A percentile compares a stretch with the other conserved stretches of the same genome.
These are phyloP conservation scores for Cyanidioschyzon merolae DNA, from an alignment of 23 red algal species.

Conservation along the genomic window DNA sequence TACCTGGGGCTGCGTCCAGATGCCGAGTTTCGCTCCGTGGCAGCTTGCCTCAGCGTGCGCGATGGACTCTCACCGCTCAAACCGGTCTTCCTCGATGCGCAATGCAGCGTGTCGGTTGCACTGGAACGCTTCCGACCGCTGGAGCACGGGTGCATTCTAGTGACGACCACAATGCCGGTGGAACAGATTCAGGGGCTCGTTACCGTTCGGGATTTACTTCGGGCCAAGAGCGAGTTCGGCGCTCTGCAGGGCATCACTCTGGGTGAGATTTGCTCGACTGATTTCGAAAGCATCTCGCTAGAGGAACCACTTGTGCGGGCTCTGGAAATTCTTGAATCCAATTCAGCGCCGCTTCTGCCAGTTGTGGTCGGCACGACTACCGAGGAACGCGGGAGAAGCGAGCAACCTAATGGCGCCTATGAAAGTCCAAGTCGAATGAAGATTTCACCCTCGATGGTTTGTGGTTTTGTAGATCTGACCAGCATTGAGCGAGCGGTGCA, in stretches of 20 bases:
- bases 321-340: background rate
- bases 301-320: background rate
- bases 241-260: background rate
- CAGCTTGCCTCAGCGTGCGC: background rate
- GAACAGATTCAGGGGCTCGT: background rate
- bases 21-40: background rate
- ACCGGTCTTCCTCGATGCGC: background rate
- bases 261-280: background rate
- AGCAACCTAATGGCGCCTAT: background rate
- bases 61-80: background rate
- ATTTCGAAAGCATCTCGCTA: background rate
- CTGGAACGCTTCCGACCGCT: background rate
- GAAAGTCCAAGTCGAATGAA: background rate
- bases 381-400: background rate
- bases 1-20: conserved; percentile 6
- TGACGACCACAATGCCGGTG: background rate
- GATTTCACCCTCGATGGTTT: background rate
- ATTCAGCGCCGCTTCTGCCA: background rate
- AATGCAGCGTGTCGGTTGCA: background rate
- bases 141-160: background rate
- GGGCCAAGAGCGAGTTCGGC: background rate
- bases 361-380: background rate
- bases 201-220: background rate
- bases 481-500: background rate
- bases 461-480: background rate